Conservation (phyloP, 208 protist genomes). For the Leishmania tarentolae region DNA sequence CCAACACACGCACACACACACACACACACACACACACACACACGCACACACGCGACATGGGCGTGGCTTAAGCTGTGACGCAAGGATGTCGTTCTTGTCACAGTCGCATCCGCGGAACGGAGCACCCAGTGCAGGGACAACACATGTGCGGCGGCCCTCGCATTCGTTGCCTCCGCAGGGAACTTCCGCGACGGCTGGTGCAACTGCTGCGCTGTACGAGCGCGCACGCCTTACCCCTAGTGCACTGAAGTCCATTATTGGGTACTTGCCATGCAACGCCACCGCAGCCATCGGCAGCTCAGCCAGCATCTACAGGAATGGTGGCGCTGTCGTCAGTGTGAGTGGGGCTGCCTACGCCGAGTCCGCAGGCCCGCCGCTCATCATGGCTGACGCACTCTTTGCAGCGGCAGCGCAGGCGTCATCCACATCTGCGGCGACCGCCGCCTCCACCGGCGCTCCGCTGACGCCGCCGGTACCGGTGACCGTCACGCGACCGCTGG, state of each 20-base stretch:
- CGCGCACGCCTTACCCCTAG: not conserved
- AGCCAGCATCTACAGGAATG: not conserved
- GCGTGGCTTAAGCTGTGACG: not conserved
- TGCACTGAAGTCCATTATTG: not conserved
- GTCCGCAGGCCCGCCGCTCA: not conserved
- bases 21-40: not conserved
- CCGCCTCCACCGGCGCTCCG: not conserved
- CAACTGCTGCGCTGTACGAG: not conserved
- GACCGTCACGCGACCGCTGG: slow-evolving; percentile 37
- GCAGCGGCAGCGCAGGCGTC: slow-evolving; percentile 8
- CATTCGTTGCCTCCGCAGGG: not conserved
- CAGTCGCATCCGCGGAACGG: not conserved
- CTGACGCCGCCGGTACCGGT: slow-evolving; percentile 1
- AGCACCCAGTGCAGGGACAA: not conserved
- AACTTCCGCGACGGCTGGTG: not conserved
- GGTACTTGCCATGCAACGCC: slow-evolving; percentile 10
- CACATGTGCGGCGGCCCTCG: not conserved
- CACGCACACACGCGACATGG: not conserved
- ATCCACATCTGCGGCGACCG: not conserved
- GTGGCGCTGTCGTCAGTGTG: not conserved
- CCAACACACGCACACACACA: not conserved
- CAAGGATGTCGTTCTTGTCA: not conserved
- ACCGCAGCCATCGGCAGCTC: not conserved
- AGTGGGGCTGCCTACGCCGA: not conserved
- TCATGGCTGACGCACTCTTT: slow-evolving; percentile 12